These are phyloP conservation scores for Cryphonectria naterciae DNA, from an alignment of 2,329 filamentous ascomycete genomes.

Conservation along the genomic window DNA sequence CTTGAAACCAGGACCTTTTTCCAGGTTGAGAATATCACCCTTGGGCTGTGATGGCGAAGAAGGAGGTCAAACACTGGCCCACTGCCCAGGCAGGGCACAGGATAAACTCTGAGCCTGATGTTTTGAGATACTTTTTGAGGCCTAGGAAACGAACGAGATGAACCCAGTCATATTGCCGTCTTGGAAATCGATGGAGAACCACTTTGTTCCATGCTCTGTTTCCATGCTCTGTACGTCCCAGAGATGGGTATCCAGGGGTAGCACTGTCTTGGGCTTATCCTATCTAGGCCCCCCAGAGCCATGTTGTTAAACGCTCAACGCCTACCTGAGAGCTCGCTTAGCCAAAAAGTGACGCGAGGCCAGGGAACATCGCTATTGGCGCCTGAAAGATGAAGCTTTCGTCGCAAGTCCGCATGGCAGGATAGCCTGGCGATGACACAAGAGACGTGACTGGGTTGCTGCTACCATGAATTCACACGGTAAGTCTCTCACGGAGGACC, in stretches of 20 bases:
- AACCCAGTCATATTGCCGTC: background rate
- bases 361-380: background rate
- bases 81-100: background rate
- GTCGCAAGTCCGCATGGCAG: conserved; percentile 3
- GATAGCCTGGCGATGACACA: conserved; percentile 2
- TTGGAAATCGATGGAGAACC: background rate
- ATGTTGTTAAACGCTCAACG: background rate
- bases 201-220: conserved; percentile 2
- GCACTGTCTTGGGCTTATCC: background rate
- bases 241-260: background rate
- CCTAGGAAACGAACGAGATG: conserved; percentile 6
- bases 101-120: background rate
- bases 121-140: background rate
- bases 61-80: background rate
- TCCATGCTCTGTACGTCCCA: conserved; percentile 1
- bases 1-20: conserved; percentile 16
- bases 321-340: background rate
- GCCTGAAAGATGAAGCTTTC: background rate
- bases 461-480: background rate
- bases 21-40: conserved; percentile 1
- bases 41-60: conserved; percentile 16
- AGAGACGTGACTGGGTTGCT: background rate
- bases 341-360: background rate
- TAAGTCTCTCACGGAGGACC: background rate
- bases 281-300: background rate